A percentile compares a stretch with the other conserved stretches of the same genome.
Conservation (phyloP, 257 asterid genomes). For the Capsicum baccatum region DNA sequence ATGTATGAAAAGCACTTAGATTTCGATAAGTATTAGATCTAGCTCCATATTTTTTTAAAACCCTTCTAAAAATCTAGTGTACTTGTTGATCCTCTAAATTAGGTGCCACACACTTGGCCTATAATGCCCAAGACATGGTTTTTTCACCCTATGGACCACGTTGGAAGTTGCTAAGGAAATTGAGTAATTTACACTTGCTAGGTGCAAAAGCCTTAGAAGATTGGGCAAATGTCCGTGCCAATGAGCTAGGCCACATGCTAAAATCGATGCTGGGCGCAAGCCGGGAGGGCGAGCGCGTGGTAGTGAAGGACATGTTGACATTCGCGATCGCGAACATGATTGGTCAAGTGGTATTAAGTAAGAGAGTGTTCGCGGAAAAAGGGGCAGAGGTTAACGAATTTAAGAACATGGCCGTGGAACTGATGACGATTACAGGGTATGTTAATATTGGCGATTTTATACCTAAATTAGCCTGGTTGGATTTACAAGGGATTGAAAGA, state of each 20-base stretch:
- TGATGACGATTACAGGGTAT: conserved; percentile 52
- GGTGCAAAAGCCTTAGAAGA: conserved; percentile 47
- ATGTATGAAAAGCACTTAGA: too few relatives aligned
- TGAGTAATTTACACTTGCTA: conserved; percentile 53
- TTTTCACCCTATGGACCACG: conserved; percentile 54
- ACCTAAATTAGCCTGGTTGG: conserved; percentile 58
- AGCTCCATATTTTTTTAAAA: too few relatives aligned
- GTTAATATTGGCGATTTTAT: conserved; percentile 59
- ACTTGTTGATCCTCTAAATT: not conserved
- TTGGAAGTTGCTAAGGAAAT: conserved; percentile 55
- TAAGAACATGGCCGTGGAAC: conserved; percentile 63
- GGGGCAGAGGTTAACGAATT: conserved; percentile 52
- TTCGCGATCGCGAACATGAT: conserved; percentile 59
- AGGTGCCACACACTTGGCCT: conserved; percentile 43
- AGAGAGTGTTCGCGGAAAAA: conserved; percentile 42
- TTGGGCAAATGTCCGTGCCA: conserved; percentile 44
- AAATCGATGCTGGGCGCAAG: conserved; percentile 41
- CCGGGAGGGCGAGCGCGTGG: conserved; percentile 35
- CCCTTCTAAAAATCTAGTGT: too few relatives aligned
- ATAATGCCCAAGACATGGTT: conserved; percentile 53
- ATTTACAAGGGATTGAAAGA: conserved; percentile 53
- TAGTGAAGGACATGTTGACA: conserved; percentile 45
- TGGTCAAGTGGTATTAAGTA: conserved; percentile 53
- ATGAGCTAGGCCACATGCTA: conserved; percentile 51
- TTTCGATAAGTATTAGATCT: too few relatives aligned